Evolutionary conservation across 2,329 filamentous ascomycete species (phyloP).

Genomic region (Coniochaeta prunicola): DNA sequence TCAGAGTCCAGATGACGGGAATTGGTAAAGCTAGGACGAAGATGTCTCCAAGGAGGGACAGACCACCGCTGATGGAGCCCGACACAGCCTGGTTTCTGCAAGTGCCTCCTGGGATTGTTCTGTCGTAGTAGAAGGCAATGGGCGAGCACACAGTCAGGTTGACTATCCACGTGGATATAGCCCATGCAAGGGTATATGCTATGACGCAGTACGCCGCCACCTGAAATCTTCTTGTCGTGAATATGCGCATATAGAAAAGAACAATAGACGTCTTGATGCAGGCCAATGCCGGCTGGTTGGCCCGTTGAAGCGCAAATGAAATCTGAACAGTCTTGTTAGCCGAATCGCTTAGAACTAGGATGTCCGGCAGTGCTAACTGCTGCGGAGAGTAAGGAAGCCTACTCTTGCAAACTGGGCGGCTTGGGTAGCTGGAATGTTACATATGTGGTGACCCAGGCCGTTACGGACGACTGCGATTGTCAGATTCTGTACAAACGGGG

Average conservation of each 20-base stretch:
- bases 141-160: conserved; percentile 13
- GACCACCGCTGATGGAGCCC: conserved; percentile 9
- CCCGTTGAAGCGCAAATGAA: conserved; percentile 10
- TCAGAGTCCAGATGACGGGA: not conserved
- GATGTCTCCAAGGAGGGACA: conserved; percentile 6
- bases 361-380: too few species aligned
- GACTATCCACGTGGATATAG: conserved; percentile 9
- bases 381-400: not conserved
- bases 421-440: conserved; percentile 2
- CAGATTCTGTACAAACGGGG: not conserved
- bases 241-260: conserved; percentile 14
- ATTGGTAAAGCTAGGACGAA: not conserved
- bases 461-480: conserved; percentile 5
- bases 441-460: conserved; percentile 7
- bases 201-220: conserved; percentile 10
- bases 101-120: conserved; percentile 7
- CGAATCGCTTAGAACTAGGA: not conserved
- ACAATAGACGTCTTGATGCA: conserved; percentile 14
- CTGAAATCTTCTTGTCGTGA: conserved; percentile 8
- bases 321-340: conserved; percentile 3
- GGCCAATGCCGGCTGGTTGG: conserved; percentile 8
- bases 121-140: conserved; percentile 12
- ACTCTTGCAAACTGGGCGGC: conserved; percentile 3
- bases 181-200: conserved; percentile 11
- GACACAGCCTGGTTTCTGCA: conserved; percentile 11